Percentiles rank a stretch among this genome's conserved stretches.
phyloP scores from a whole-genome alignment of 768 basidiomycete species.

The Auriscalpium microsporum region DNA sequence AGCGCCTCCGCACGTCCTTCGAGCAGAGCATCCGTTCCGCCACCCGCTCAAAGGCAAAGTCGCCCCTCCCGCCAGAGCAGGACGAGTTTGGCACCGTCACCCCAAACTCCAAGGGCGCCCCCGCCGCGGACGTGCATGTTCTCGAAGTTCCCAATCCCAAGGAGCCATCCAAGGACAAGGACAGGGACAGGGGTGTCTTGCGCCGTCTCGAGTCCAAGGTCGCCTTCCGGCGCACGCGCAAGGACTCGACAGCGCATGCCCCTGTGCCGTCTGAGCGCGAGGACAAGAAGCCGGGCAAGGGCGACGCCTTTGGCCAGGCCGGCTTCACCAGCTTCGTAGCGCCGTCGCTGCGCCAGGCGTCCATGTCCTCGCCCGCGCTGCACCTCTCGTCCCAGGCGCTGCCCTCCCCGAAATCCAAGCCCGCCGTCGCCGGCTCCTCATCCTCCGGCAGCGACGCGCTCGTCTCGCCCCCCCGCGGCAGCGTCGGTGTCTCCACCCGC shows the following conservation, averaged over 20 bases:
- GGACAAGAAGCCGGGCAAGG: constrained; percentile 16
- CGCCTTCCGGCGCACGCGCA: constrained; percentile 27
- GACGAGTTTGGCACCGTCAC: constrained; percentile 38
- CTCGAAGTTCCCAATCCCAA: neutral
- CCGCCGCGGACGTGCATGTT: neutral
- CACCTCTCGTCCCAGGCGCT: constrained; percentile 52
- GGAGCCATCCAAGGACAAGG: constrained; percentile 10
- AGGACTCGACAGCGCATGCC: constrained; percentile 31
- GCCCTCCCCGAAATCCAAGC: constrained; percentile 45
- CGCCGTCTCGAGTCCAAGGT: constrained; percentile 29
- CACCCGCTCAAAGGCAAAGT: constrained; percentile 45
- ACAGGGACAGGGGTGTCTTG: constrained; percentile 30
- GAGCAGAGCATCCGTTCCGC: constrained; percentile 61
- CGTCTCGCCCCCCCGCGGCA: constrained; percentile 34
- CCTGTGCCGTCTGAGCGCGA: constrained; percentile 28
- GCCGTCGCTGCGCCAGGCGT: constrained; percentile 60
- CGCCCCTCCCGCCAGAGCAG: constrained; percentile 20
- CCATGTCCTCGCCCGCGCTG: constrained; percentile 68
- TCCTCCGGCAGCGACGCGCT: constrained; percentile 37
- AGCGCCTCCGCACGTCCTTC: constrained; percentile 53
- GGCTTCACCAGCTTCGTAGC: constrained; percentile 53
- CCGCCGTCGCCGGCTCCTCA: constrained; percentile 38
- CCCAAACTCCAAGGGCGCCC: constrained; percentile 10
- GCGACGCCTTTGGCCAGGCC: constrained; percentile 31
- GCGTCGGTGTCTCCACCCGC: constrained; percentile 17